These are phyloP conservation scores for Trichoderma parareesei DNA, from an alignment of 495 filamentous ascomycete genomes.

Conservation along the genomic window DNA sequence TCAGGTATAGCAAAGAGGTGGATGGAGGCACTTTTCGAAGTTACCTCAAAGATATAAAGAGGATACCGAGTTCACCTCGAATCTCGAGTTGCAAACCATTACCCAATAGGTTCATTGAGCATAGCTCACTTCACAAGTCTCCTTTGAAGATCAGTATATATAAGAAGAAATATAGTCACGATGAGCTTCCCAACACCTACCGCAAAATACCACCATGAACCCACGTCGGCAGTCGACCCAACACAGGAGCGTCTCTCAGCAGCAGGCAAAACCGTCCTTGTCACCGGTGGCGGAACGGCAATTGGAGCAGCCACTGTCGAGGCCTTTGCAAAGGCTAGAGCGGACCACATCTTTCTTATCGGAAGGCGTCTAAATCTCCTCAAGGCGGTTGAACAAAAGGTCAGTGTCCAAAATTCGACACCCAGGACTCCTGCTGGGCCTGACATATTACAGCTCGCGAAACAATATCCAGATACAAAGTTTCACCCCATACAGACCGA, in stretches of 20 bases:
- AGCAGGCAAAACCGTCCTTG: constrained; percentile 2
- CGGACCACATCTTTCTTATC: not conserved
- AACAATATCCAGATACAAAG: not conserved
- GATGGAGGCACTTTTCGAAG: too few relatives aligned
- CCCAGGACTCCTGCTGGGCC: not conserved
- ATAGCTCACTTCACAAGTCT: too few relatives aligned
- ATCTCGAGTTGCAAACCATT: too few relatives aligned
- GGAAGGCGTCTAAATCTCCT: not conserved
- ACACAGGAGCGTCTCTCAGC: not conserved
- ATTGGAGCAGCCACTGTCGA: constrained; percentile 4
- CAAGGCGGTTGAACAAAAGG: not conserved
- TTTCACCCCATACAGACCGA: not conserved
- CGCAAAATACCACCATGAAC: not conserved
- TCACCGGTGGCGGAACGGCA: constrained; percentile 6
- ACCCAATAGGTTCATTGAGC: too few relatives aligned
- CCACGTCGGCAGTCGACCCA: not conserved
- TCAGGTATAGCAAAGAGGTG: too few relatives aligned
- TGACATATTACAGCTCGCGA: not conserved
- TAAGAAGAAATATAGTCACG: not conserved
- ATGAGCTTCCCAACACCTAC: not conserved
- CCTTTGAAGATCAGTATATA: too few relatives aligned
- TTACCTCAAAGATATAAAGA: too few relatives aligned
- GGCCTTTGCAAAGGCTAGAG: not conserved
- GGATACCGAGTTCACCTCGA: too few relatives aligned
- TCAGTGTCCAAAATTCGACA: not conserved